Evolutionary conservation across 148 eudicot genomes (phyloP).

Genomic region (Drosera capensis): DNA sequence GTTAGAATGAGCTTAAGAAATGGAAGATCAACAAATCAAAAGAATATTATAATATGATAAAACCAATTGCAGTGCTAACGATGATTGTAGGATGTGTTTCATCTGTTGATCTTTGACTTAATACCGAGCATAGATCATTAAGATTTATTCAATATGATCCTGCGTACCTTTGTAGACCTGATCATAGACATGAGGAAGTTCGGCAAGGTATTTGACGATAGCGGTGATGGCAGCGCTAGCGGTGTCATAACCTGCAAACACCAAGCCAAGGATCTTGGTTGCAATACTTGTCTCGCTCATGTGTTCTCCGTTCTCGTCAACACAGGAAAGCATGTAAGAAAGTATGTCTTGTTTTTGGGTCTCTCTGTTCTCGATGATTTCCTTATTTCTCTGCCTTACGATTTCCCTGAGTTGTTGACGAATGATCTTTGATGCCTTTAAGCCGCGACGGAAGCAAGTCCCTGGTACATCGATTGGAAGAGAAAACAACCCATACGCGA

Average conservation of each 20-base stretch:
- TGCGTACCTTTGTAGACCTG: slow-evolving; percentile 21
- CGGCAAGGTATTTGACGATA: slow-evolving; percentile 23
- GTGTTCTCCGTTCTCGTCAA: slow-evolving; percentile 16
- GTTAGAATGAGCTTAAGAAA: too few relatives aligned
- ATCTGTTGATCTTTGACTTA: not conserved
- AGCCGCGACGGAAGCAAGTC: slow-evolving; percentile 12
- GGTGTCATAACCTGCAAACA: slow-evolving; percentile 22
- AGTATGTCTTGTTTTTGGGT: slow-evolving; percentile 8
- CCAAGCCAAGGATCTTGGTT: slow-evolving; percentile 14
- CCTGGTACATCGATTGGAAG: slow-evolving; percentile 23
- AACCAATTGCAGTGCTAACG: too few relatives aligned
- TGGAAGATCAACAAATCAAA: too few relatives aligned
- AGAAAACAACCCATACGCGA: slow-evolving; percentile 12
- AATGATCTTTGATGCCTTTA: slow-evolving; percentile 15
- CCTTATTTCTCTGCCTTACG: slow-evolving; percentile 12
- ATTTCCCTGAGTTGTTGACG: slow-evolving; percentile 14
- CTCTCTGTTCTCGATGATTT: slow-evolving; percentile 10
- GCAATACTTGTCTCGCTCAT: slow-evolving; percentile 19
- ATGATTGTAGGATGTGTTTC: not conserved
- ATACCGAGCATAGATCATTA: not conserved
- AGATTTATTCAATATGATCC: not conserved
- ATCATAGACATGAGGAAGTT: slow-evolving; percentile 21
- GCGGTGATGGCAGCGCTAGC: slow-evolving; percentile 17
- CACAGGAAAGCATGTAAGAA: slow-evolving; percentile 15
- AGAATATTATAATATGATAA: too few relatives aligned